Evolutionary conservation across 2,329 filamentous ascomycete species (phyloP).

Genomic region (Colletotrichum spaethianum): DNA sequence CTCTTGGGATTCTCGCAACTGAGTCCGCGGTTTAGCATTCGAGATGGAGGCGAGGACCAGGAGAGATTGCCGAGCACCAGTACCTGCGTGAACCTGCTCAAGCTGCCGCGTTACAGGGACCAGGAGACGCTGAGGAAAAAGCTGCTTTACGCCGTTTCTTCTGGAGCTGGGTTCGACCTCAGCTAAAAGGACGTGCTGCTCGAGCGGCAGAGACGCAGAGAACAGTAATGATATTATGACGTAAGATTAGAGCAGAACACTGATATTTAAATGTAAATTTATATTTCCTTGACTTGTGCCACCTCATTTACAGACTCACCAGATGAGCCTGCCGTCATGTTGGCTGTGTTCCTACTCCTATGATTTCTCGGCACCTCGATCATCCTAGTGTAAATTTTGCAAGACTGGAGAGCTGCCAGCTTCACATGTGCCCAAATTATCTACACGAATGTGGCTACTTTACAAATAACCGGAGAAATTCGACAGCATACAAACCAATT

Average conservation of each 20-base stretch:
- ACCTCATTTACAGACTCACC: not conserved
- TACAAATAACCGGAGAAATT: too few species aligned
- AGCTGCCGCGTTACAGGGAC: constrained; percentile 85
- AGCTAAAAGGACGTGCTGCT: constrained; percentile 57
- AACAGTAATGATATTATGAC: constrained; percentile 35
- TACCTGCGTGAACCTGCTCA: constrained; percentile 95
- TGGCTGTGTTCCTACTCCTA: too few species aligned
- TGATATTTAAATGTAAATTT: constrained; percentile 12
- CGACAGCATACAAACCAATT: too few species aligned
- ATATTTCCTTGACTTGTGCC: not conserved
- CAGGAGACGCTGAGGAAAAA: constrained; percentile 80
- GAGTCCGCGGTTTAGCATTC: constrained; percentile 88
- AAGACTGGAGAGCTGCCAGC: too few species aligned
- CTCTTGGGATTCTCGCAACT: constrained; percentile 90
- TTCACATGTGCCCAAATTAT: not conserved
- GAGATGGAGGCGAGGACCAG: constrained; percentile 84
- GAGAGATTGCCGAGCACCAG: constrained; percentile 90
- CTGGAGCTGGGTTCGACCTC: constrained; percentile 93
- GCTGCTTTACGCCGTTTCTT: constrained; percentile 89
- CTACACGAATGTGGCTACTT: not conserved
- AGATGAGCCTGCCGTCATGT: not conserved
- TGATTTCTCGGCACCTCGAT: not conserved
- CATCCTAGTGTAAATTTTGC: not conserved
- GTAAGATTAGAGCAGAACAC: constrained; percentile 12
- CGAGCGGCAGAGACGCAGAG: not conserved